Conservation (phyloP, 2,329 filamentous ascomycete genomes). For the Fusarium chlamydosporum region DNA sequence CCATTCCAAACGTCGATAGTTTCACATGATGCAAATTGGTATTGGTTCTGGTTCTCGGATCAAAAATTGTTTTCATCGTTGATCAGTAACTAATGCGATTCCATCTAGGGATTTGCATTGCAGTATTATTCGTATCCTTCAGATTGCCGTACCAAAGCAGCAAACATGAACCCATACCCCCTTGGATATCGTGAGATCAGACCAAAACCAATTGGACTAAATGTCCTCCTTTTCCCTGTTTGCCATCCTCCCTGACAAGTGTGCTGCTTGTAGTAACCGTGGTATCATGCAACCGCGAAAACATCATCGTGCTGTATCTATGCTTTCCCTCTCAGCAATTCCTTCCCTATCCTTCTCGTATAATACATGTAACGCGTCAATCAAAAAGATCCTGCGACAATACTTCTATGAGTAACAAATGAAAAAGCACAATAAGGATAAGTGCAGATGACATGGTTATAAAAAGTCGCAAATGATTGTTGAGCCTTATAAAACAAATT, state of each 20-base stretch:
- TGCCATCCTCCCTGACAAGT: conserved; percentile 20
- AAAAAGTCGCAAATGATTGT: conserved; percentile 11
- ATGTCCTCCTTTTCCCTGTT: conserved; percentile 8
- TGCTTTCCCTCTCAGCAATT: conserved; percentile 27
- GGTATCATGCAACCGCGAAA: conserved; percentile 42
- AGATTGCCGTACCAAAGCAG: conserved; percentile 19
- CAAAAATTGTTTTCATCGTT: conserved; percentile 17
- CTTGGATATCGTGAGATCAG: conserved; percentile 24
- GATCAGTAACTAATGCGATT: conserved; percentile 17
- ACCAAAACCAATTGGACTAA: conserved; percentile 20
- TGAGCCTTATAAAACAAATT: neutral
- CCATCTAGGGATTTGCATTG: conserved; percentile 20
- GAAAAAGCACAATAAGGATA: conserved; percentile 23
- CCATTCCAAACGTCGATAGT: neutral
- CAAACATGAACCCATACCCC: conserved; percentile 18
- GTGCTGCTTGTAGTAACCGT: conserved; percentile 27
- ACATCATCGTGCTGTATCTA: conserved; percentile 27
- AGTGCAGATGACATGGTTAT: conserved; percentile 2
- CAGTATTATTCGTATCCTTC: conserved; percentile 17
- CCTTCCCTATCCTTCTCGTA: conserved; percentile 26
- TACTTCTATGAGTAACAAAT: conserved; percentile 43
- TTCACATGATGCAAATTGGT: neutral
- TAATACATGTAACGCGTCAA: conserved; percentile 46
- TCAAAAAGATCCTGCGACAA: conserved; percentile 16
- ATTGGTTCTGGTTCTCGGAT: neutral